Percentiles rank a stretch among this genome's conserved stretches.
Conservation (phyloP, 345 rosid genomes). For the Moricandia arvensis region DNA sequence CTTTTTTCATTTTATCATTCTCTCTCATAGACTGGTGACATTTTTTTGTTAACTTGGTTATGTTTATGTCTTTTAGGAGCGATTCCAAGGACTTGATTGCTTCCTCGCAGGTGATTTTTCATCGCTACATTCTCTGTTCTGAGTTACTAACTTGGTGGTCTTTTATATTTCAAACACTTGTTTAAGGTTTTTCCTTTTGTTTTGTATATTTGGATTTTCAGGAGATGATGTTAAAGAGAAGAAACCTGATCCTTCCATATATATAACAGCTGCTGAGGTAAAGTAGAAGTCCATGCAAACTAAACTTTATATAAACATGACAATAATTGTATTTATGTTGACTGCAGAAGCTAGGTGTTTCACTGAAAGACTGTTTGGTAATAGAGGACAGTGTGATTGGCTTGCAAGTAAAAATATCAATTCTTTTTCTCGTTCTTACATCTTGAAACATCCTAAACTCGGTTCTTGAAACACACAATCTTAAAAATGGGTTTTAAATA, state of each 20-base stretch:
- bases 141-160: not conserved
- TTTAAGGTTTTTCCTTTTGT: not conserved
- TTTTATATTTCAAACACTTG: conserved; percentile 5
- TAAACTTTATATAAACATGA: not conserved
- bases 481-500: conserved; percentile 5
- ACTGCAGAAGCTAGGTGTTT: conserved; percentile 70
- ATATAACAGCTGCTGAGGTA: conserved; percentile 78
- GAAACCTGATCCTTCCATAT: conserved; percentile 90
- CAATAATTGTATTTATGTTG: not conserved
- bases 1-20: not conserved
- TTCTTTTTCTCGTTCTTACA: not conserved
- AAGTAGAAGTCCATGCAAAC: not conserved
- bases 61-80: conserved; percentile 50
- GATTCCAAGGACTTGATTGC: conserved; percentile 88
- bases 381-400: conserved; percentile 97
- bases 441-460: not conserved
- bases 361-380: conserved; percentile 76
- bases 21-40: not conserved
- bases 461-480: conserved; percentile 2
- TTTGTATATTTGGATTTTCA: conserved; percentile 23
- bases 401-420: conserved; percentile 49
- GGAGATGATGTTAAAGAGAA: conserved; percentile 98
- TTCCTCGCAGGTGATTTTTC: conserved; percentile 72
- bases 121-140: conserved; percentile 1
- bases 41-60: not conserved